These are phyloP conservation scores for Akanthomyces dipterigenus DNA, from an alignment of 2,329 filamentous ascomycete genomes.

Conservation along the genomic window DNA sequence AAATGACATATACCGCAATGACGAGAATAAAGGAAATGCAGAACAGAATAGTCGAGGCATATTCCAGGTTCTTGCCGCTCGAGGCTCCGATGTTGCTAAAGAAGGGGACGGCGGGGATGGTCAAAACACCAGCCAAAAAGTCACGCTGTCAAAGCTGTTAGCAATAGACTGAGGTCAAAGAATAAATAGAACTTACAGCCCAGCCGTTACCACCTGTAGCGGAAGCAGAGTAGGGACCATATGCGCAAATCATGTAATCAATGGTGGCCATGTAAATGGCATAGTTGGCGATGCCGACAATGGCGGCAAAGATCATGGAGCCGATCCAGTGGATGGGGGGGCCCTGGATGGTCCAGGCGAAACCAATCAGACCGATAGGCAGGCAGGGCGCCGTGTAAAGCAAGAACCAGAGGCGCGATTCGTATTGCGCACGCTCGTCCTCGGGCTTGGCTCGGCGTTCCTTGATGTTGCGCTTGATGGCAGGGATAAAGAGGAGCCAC, in stretches of 20 bases:
- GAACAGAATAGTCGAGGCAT: constrained; percentile 58
- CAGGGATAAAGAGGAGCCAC: constrained; percentile 53
- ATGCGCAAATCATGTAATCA: constrained; percentile 71
- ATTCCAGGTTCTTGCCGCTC: constrained; percentile 45
- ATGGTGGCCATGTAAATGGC: constrained; percentile 71
- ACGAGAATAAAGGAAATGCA: constrained; percentile 56
- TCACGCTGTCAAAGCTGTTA: constrained; percentile 39
- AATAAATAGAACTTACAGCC: constrained; percentile 26
- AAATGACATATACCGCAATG: constrained; percentile 58
- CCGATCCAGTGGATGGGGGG: constrained; percentile 62
- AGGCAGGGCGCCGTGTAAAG: constrained; percentile 55
- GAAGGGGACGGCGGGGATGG: constrained; percentile 60
- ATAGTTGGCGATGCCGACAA: constrained; percentile 69
- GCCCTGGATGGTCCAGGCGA: constrained; percentile 61
- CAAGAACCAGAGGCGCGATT: constrained; percentile 59
- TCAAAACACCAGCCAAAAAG: constrained; percentile 65
- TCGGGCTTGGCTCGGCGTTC: constrained; percentile 43
- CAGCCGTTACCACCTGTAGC: constrained; percentile 73
- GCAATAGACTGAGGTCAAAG: not conserved
- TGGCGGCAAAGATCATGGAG: constrained; percentile 55
- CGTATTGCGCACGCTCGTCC: constrained; percentile 58
- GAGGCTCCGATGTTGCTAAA: constrained; percentile 48
- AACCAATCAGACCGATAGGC: constrained; percentile 62
- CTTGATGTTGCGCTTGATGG: constrained; percentile 46
- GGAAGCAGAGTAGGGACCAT: constrained; percentile 66